Base-by-base conservation (phyloP, 2,329 filamentous ascomycete species). In the Venturiaceae sp. region DNA sequence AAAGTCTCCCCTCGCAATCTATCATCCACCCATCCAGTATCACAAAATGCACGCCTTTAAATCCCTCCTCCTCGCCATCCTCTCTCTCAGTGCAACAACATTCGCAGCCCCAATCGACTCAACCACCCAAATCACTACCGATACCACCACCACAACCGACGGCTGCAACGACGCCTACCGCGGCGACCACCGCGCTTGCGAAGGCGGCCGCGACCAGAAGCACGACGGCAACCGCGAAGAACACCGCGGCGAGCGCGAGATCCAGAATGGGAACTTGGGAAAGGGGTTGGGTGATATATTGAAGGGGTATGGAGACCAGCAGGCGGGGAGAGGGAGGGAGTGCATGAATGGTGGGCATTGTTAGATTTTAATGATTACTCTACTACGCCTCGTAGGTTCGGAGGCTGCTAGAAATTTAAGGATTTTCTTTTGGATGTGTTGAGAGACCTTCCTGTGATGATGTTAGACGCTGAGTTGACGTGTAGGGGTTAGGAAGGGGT, bases 151-250 rank as follows among this genome's bases (percentile, higher is more conserved):
- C 26, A n/a, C 19, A 5, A 23, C 32, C 9, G 52, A 54, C n/a
- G 52, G 52, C 32, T 54, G 52, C 16, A 11, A 36, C 14, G 52
- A n/a, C 23, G 52, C 52, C 52, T 54, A 7, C 52, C 14, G 30
- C 14, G 30, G 30, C 52, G 52, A 54, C n/a, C 52, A 54, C 52
- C 30, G 52, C 32, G 19, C 52, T 13, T 54, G 52, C 52, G 52
- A 54, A 39, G n/a, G 26, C 13, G 52, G 52, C 26, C 52, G 52
- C 32, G 52, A 54, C 4, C 52, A 54, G 34, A 54, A 54, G 32
- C 52, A 36, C n/a, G 52, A 34, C 30, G 52, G 52, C 14, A 5
- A 28, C 9, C 52, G 30, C 32, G 52, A 54, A 19, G 52, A 54
- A 28, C 52, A 28, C n/a, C 32, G 23, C 26, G 52, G 52, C 30